A percentile compares a stretch with the other conserved stretches of the same genome.
Conservation (phyloP, 768 basidiomycete species). For the Tulasnella calospora region DNA sequence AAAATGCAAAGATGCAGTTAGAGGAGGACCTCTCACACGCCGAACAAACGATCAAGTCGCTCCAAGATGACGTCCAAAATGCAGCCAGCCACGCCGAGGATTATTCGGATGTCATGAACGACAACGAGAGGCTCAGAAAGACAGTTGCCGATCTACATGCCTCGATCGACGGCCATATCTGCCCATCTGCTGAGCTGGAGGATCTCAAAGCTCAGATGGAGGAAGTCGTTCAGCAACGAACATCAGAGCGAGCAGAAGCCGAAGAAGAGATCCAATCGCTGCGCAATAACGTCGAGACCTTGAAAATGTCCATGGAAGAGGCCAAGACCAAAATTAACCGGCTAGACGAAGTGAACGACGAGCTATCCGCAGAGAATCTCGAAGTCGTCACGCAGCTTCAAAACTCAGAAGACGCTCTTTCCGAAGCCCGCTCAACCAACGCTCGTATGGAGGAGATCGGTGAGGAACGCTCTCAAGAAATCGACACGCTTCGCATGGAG, state of each 20-base stretch:
- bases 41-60: not conserved
- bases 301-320: not conserved
- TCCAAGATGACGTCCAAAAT: not conserved
- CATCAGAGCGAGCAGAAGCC: not conserved
- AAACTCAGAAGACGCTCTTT: not conserved
- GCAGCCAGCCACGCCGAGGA: slow-evolving; percentile 1
- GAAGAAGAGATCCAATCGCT: not conserved
- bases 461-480: not conserved
- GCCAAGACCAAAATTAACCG: not conserved
- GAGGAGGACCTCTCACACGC: not conserved
- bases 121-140: not conserved
- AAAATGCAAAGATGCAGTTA: not conserved
- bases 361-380: not conserved
- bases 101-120: not conserved
- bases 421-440: not conserved
- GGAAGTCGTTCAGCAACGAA: not conserved
- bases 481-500: not conserved
- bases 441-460: not conserved
- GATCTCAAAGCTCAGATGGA: not conserved
- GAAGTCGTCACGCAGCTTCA: not conserved
- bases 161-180: slow-evolving; percentile 11
- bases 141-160: slow-evolving; percentile 9
- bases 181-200: not conserved
- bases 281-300: not conserved
- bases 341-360: not conserved